These are phyloP conservation scores for Anacardium occidentale DNA, from an alignment of 345 rosid species.

Conservation along the genomic window DNA sequence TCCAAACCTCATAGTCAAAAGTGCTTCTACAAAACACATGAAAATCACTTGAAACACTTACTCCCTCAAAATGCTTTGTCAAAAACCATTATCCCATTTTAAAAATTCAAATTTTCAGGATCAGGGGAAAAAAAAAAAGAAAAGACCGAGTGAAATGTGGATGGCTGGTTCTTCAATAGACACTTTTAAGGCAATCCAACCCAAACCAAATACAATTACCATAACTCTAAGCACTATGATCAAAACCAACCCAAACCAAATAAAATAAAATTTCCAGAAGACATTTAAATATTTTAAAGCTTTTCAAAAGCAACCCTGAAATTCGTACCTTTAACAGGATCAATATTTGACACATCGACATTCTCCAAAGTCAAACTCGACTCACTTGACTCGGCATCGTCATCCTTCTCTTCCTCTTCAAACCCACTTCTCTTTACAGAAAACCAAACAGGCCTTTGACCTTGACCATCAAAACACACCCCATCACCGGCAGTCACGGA, in stretches of 20 bases:
- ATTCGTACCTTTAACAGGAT: conserved; percentile 62
- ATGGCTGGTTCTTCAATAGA: no score
- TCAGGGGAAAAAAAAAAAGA: no score
- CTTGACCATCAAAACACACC: conserved; percentile 50
- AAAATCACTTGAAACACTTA: no score
- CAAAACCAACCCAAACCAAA: neutral
- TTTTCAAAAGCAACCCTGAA: neutral
- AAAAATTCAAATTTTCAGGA: no score
- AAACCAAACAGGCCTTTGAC: conserved; percentile 54
- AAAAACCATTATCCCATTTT: no score
- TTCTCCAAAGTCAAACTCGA: conserved; percentile 14
- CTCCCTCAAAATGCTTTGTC: no score
- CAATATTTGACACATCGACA: conserved; percentile 38
- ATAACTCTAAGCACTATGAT: neutral
- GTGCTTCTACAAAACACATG: neutral
- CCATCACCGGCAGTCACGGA: conserved; percentile 50
- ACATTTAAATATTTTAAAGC: neutral
- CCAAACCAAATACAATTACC: neutral
- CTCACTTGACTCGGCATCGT: conserved; percentile 22
- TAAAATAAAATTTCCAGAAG: neutral
- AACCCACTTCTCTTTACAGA: conserved; percentile 33
- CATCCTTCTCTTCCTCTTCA: conserved; percentile 24
- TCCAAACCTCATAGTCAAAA: neutral
- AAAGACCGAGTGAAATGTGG: no score
- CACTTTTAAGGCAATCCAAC: neutral